Conservation (phyloP, 768 basidiomycete species). For the Cubamyces sp. region DNA sequence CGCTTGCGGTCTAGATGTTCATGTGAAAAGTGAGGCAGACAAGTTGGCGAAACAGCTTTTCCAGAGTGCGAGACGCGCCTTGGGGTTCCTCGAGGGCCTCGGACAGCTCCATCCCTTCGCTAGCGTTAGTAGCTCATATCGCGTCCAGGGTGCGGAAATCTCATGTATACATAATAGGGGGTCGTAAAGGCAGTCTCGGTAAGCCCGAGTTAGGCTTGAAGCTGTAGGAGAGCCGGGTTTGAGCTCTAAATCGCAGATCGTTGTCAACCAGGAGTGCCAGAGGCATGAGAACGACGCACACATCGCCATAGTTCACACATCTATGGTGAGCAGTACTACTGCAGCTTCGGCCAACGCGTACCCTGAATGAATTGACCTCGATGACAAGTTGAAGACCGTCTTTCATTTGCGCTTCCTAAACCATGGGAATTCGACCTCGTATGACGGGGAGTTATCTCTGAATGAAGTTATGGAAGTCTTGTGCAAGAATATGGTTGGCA, state of each 20-base stretch:
- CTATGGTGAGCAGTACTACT: not conserved
- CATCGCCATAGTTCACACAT: not conserved
- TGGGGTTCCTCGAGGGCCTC: not conserved
- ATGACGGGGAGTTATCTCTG: not conserved
- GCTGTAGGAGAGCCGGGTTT: too few species aligned
- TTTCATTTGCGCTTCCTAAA: not conserved
- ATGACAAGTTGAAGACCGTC: constrained; percentile 1
- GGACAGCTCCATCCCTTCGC: not conserved
- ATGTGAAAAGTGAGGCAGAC: not conserved
- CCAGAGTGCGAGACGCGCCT: not conserved
- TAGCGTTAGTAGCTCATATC: not conserved
- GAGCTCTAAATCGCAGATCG: too few species aligned
- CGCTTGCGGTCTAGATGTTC: too few species aligned
- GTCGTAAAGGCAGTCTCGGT: not conserved
- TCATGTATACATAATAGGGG: not conserved
- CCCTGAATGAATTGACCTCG: not conserved
- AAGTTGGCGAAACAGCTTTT: not conserved
- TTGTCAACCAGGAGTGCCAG: not conserved
- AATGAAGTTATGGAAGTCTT: not conserved
- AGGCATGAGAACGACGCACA: not conserved
- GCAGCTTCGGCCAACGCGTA: not conserved
- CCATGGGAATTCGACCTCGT: not conserved
- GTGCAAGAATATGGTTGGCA: not conserved
- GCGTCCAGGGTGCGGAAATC: not conserved
- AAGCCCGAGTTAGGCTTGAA: too few species aligned